Percentiles rank a stretch among this genome's conserved stretches.
Evolutionary conservation across 495 filamentous ascomycete genomes (phyloP).

Genomic region (Bacidia rubella): DNA sequence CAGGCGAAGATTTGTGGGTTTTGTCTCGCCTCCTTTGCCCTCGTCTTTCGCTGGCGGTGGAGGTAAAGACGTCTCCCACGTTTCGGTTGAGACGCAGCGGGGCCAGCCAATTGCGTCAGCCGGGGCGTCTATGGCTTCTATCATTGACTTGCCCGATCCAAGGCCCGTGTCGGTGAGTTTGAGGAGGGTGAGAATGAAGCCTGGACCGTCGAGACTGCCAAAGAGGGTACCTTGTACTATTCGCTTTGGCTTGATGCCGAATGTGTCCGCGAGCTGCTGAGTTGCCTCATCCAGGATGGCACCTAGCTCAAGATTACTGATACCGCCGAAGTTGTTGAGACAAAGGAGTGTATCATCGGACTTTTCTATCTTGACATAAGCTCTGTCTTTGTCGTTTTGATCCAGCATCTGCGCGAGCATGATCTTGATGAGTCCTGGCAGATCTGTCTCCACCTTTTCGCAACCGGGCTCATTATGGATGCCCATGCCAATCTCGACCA

Average conservation of each 20-base stretch:
- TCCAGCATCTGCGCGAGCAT: conserved; percentile 80
- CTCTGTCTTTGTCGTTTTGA: conserved; percentile 62
- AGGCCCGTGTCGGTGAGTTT: conserved; percentile 71
- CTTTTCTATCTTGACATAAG: conserved; percentile 54
- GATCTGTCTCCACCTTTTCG: conserved; percentile 49
- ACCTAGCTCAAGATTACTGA: conserved; percentile 76
- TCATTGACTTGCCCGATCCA: conserved; percentile 60
- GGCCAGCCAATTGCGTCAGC: conserved; percentile 80
- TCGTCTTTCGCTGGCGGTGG: conserved; percentile 38
- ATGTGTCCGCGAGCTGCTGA: conserved; percentile 54
- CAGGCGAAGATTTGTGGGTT: conserved; percentile 41
- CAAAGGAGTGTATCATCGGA: conserved; percentile 57
- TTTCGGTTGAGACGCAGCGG: conserved; percentile 45
- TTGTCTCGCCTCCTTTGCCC: conserved; percentile 34
- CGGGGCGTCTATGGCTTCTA: conserved; percentile 76
- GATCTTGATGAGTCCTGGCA: conserved; percentile 56
- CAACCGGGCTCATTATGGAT: conserved; percentile 95
- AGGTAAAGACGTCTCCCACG: conserved; percentile 38
- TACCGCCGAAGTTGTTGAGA: conserved; percentile 90
- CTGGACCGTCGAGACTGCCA: conserved; percentile 84
- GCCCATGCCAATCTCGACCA: conserved; percentile 89
- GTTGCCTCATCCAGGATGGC: conserved; percentile 81
- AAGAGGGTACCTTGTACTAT: conserved; percentile 46
- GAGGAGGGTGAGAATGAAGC: conserved; percentile 79
- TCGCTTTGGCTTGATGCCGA: conserved; percentile 59